Conservation (phyloP, 768 basidiomycete genomes). For the Russula virescens region DNA sequence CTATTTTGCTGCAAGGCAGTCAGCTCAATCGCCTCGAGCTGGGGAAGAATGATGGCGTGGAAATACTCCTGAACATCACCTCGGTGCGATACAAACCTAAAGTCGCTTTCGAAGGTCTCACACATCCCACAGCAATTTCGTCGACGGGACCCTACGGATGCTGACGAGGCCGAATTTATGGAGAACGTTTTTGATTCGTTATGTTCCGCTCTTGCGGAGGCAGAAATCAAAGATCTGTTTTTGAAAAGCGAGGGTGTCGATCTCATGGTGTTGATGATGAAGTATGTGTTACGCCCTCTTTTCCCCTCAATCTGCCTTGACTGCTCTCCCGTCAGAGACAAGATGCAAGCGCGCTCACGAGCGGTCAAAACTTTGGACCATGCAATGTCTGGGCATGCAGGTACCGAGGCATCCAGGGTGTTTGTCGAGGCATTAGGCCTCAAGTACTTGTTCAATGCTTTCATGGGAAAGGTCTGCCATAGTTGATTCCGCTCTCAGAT, state of each 20-base stretch:
- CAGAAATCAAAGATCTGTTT: conserved; percentile 74
- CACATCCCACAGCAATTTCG: conserved; percentile 66
- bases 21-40: conserved; percentile 61
- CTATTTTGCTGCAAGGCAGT: conserved; percentile 80
- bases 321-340: conserved; percentile 50
- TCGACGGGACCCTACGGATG: conserved; percentile 71
- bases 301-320: conserved; percentile 5
- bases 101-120: conserved; percentile 18
- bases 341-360: conserved; percentile 69
- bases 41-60: conserved; percentile 72
- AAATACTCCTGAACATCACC: conserved; percentile 64
- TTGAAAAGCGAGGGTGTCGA: conserved; percentile 91
- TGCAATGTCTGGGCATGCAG: conserved; percentile 74
- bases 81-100: conserved; percentile 50
- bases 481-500: not conserved
- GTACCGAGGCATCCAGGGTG: conserved; percentile 65
- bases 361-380: conserved; percentile 90
- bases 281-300: conserved; percentile 43
- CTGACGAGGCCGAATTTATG: conserved; percentile 96
- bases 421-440: conserved; percentile 87
- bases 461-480: conserved; percentile 88
- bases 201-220: conserved; percentile 79
- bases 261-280: conserved; percentile 98
- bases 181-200: conserved; percentile 91
- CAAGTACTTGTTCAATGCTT: conserved; percentile 82